These are phyloP conservation scores for Pseudotsuga menziesii DNA, from an alignment of 75 land plant genomes.

Conservation along the genomic window DNA sequence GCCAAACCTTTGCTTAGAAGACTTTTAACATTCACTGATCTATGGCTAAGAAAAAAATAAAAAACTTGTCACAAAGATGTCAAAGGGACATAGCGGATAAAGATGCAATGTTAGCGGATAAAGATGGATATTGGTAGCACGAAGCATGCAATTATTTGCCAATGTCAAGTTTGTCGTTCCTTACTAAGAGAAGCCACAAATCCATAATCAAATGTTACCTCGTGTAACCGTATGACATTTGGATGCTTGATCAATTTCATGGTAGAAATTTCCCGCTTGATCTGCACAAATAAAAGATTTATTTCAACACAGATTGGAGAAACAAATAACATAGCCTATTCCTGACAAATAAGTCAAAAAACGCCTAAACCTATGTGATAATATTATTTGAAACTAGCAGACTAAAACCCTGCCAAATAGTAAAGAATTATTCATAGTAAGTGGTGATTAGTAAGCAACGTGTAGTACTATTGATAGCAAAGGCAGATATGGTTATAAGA, in stretches of 20 bases:
- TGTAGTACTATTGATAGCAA: too few relatives aligned
- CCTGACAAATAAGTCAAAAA: too few relatives aligned
- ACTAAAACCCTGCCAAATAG: too few relatives aligned
- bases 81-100: not conserved
- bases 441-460: too few relatives aligned
- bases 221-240: conserved; percentile 19
- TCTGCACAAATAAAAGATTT: conserved; percentile 10
- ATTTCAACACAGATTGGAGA: not conserved
- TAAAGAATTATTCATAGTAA: too few relatives aligned
- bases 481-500: too few relatives aligned
- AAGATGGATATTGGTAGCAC: not conserved
- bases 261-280: conserved; percentile 22
- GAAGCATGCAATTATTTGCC: not conserved
- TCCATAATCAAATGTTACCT: conserved; percentile 15
- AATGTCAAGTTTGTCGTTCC: not conserved
- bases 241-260: conserved; percentile 28
- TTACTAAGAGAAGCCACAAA: conserved; percentile 3
- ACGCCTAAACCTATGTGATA: too few relatives aligned
- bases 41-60: not conserved
- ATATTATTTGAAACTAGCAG: too few relatives aligned
- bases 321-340: too few relatives aligned
- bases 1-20: not conserved
- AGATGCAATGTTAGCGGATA: not conserved
- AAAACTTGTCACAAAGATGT: not conserved
- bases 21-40: not conserved